Percentiles rank a stretch among this genome's conserved stretches.
These are phyloP conservation scores for Apiotrichum laibachii DNA, from an alignment of 1,284 basidiomycete genomes.

Conservation along the genomic window DNA sequence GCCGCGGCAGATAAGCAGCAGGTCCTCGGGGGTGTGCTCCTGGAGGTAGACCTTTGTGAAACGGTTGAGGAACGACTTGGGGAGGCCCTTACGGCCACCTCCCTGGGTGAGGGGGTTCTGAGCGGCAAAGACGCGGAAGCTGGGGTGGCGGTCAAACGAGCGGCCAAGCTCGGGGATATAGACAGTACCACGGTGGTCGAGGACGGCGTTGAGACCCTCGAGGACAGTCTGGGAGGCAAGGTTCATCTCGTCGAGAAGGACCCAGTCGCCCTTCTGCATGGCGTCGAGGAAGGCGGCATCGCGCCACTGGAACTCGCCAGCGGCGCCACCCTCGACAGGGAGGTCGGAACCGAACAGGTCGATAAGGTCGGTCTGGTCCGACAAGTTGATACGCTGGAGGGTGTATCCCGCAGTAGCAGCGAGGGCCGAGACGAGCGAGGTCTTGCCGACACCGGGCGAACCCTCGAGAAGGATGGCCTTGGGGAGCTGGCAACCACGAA, in stretches of 20 bases:
- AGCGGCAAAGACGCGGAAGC: constrained; percentile 94
- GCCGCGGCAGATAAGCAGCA: constrained; percentile 73
- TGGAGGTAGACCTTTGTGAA: constrained; percentile 97
- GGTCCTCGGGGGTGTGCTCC: constrained; percentile 76
- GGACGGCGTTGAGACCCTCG: constrained; percentile 92
- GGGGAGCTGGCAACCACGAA: constrained; percentile 81
- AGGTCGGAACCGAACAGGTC: constrained; percentile 97
- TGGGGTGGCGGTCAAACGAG: constrained; percentile 81
- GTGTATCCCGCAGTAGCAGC: constrained; percentile 74
- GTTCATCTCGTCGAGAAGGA: constrained; percentile 98
- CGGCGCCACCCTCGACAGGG: constrained; percentile 84
- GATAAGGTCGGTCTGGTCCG: constrained; percentile 95
- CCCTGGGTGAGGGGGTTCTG: constrained; percentile 97
- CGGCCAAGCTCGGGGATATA: constrained; percentile 94
- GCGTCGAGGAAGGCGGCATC: constrained; percentile 95
- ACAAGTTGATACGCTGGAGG: constrained; percentile 95
- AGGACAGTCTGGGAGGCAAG: constrained; percentile 92
- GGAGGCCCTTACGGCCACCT: constrained; percentile 94
- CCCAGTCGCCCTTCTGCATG: constrained; percentile 91
- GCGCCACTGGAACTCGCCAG: constrained; percentile 95
- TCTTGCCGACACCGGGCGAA: constrained; percentile 99
- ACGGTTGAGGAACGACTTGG: constrained; percentile 95
- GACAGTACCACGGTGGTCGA: constrained; percentile 94
- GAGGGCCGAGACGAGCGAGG: constrained; percentile 84
- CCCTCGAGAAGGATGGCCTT: constrained; percentile 96